Conservation (phyloP, 2,329 filamentous ascomycete species). For the Sordariomycetes sp. region DNA sequence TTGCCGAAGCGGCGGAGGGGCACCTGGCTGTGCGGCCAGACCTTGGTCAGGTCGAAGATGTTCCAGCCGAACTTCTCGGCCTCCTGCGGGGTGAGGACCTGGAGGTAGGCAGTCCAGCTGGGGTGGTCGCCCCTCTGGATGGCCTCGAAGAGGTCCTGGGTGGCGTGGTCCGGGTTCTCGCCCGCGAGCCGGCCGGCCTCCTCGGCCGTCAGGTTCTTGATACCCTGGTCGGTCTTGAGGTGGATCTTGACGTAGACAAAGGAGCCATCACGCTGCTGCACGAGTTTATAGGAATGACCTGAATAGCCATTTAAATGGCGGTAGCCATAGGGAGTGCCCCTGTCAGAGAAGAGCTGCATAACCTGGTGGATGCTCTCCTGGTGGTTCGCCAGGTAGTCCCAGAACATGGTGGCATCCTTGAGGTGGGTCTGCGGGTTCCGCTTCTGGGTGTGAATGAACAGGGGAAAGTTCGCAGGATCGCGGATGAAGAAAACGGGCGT, state of each 20-base stretch:
- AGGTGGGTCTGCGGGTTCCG: conserved; percentile 62
- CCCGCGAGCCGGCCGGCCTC: conserved; percentile 44
- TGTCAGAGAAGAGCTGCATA: conserved; percentile 56
- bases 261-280: conserved; percentile 50
- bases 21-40: conserved; percentile 54
- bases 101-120: conserved; percentile 53
- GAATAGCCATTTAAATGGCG: conserved; percentile 60
- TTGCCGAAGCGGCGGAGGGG: conserved; percentile 51
- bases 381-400: conserved; percentile 34
- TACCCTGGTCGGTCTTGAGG: conserved; percentile 52
- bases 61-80: conserved; percentile 47
- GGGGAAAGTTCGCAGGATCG: conserved; percentile 64
- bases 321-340: conserved; percentile 54
- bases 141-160: conserved; percentile 52
- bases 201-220: conserved; percentile 45
- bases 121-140: conserved; percentile 52
- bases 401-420: conserved; percentile 50
- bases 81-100: conserved; percentile 52
- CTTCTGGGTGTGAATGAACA: conserved; percentile 72
- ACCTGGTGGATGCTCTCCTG: conserved; percentile 54
- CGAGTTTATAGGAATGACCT: conserved; percentile 57
- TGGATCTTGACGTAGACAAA: conserved; percentile 59
- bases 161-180: conserved; percentile 52
- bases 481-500: conserved; percentile 69
- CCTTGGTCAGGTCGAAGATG: conserved; percentile 60